Evolutionary conservation across 495 filamentous ascomycete genomes (phyloP), one percentile per base, ranked within the genome.

Genomic region (Aspergillus ellipticus): DNA sequence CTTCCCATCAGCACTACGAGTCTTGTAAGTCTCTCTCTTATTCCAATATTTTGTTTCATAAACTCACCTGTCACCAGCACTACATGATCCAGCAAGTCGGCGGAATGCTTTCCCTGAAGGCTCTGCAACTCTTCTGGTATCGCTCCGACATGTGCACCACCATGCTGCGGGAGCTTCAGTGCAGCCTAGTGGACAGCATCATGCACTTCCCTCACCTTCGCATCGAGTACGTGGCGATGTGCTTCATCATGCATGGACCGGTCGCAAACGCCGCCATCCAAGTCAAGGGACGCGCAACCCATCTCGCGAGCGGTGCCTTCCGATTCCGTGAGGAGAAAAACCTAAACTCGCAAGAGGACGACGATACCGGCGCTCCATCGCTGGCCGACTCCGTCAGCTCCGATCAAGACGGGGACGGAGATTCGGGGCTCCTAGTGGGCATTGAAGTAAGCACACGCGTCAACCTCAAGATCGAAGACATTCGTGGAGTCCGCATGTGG

Each of bases 1-100:
- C 68, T 76, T 47, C 78, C 68, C 54, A 73, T 85, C 68, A 75
- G 72, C 45, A 74, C 78, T 45, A 58, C 61, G 15, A 67, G 67
- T 24, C 71, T 82, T 47, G 82, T 85, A 74, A 69, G 81, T 69
- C 16, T 49, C 21, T 9, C 16, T 43, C 37, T 10, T n/a, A 17
- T 42, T 42, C 29, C 6, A 7, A 10, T 29, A 6, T 21, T 15
- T 16, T 21, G 2, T 39, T 52, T 13, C 39, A n/a, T 19, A 43
- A 37, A 10, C 46, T 52, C 21, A 35, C 21, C 13, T 46, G 4
- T 28, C 54, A 45, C 54, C 17, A 61, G 47, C 43, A 17, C 20
- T 42, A 54, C 24, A 20, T 61, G 49, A 20, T 37, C 17, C 54
- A 57, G 16, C 24, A 52, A 22, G 42, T 61, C 20, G 15, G n/a